Conservation (phyloP, 2,329 filamentous ascomycete species). For the Aspergillus brunneoviolaceus region DNA sequence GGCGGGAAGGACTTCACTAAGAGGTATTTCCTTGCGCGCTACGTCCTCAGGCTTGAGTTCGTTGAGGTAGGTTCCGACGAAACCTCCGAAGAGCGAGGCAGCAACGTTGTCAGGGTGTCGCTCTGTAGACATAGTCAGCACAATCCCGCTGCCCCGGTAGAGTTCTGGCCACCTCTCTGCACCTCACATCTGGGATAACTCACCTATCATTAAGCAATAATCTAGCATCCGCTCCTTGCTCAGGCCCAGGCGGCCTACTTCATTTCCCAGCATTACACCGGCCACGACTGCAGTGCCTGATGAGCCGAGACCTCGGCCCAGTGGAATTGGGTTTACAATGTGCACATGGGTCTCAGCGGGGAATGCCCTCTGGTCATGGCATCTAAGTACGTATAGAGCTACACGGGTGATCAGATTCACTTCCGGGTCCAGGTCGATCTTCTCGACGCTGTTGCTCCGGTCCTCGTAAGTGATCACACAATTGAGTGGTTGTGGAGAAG, state of each 20-base stretch:
- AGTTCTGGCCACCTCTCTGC: background rate
- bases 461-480: conserved; percentile 91
- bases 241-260: conserved; percentile 77
- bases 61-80: conserved; percentile 94
- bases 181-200: conserved; percentile 20
- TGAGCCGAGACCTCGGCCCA: conserved; percentile 89
- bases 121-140: conserved; percentile 44
- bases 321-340: conserved; percentile 91
- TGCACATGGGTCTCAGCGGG: conserved; percentile 85
- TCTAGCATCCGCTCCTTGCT: conserved; percentile 83
- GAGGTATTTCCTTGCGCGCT: conserved; percentile 86
- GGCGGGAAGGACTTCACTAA: conserved; percentile 87
- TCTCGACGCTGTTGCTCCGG: conserved; percentile 65
- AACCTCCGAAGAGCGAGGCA: conserved; percentile 91
- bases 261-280: conserved; percentile 88
- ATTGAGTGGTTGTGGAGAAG: conserved; percentile 49
- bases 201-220: conserved; percentile 95
- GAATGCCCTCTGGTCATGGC: conserved; percentile 82
- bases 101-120: conserved; percentile 93
- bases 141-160: background rate
- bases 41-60: conserved; percentile 86
- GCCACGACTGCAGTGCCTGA: conserved; percentile 94
- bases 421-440: conserved; percentile 80
- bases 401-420: conserved; percentile 92
- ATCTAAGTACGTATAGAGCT: conserved; percentile 90